These are phyloP conservation scores for Vishniacozyma victoriae DNA, from an alignment of 768 basidiomycete genomes.

Conservation along the genomic window DNA sequence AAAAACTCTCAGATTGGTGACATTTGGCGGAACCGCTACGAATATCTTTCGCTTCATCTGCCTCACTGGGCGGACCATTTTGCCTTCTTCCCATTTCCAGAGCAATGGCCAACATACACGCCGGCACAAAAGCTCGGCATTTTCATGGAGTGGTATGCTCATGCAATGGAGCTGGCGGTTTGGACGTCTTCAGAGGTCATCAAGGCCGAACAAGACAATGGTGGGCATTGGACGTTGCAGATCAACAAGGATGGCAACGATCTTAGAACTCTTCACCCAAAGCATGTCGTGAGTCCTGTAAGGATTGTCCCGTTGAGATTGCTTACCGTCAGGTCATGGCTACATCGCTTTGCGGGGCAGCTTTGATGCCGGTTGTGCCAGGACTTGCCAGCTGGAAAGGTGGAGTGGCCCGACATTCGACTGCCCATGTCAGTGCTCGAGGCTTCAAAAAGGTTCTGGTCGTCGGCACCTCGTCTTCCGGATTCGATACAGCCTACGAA, in stretches of 20 bases:
- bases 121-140: conserved; percentile 40
- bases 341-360: conserved; percentile 10
- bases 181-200: conserved; percentile 10
- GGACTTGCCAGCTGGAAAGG: conserved; percentile 56
- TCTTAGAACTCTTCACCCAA: conserved; percentile 6
- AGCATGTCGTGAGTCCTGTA: conserved; percentile 8
- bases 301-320: background rate
- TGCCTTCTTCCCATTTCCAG: conserved; percentile 47
- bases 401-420: conserved; percentile 61
- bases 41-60: conserved; percentile 59
- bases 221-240: conserved; percentile 15
- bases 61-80: conserved; percentile 47
- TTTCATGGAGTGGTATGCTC: conserved; percentile 39
- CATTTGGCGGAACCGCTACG: conserved; percentile 53
- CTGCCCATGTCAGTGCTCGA: conserved; percentile 54
- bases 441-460: conserved; percentile 69
- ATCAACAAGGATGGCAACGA: conserved; percentile 6
- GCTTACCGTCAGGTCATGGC: conserved; percentile 6
- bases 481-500: conserved; percentile 54
- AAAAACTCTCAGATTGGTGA: conserved; percentile 30
- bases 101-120: conserved; percentile 42
- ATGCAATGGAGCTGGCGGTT: conserved; percentile 11
- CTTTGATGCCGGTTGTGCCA: conserved; percentile 3
- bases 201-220: conserved; percentile 1
- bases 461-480: conserved; percentile 58